Evolutionary conservation across 2,329 filamentous ascomycete genomes (phyloP).

Genomic region (Trichophyton schoenleinii): DNA sequence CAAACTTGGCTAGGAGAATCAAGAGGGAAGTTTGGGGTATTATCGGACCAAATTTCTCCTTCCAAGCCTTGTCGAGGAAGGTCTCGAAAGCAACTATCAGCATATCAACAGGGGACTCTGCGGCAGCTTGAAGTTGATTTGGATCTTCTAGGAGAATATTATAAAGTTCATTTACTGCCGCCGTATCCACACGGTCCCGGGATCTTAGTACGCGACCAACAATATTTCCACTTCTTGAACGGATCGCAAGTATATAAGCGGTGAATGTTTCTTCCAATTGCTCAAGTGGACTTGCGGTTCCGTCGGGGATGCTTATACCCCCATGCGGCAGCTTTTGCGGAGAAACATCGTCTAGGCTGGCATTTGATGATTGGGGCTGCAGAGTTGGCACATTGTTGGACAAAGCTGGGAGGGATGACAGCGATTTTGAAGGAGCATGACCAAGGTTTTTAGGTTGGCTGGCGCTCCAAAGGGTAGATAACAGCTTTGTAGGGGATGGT

Average conservation of each 20-base stretch:
- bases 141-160: conserved; percentile 77
- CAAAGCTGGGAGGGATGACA: conserved; percentile 26
- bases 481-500: conserved; percentile 78
- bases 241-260: conserved; percentile 68
- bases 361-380: conserved; percentile 28
- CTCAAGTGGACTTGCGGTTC: conserved; percentile 52
- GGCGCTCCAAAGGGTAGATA: conserved; percentile 67
- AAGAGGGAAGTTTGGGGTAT: conserved; percentile 60
- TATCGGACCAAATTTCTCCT: conserved; percentile 73
- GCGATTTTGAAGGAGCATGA: conserved; percentile 23
- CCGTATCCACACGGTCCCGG: conserved; percentile 58
- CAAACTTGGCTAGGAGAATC: conserved; percentile 50
- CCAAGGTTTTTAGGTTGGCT: conserved; percentile 30
- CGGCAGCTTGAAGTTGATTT: conserved; percentile 59
- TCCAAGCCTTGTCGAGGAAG: conserved; percentile 79
- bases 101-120: conserved; percentile 67
- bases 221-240: conserved; percentile 76
- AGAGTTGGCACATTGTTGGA: conserved; percentile 34
- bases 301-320: conserved; percentile 39
- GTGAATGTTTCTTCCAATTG: conserved; percentile 75
- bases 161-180: conserved; percentile 78
- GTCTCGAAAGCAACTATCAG: conserved; percentile 90
- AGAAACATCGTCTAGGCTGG: conserved; percentile 17
- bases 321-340: conserved; percentile 24
- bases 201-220: conserved; percentile 64